Conservation (phyloP, 306 rosid genomes). For the Lathyrus sativus region DNA sequence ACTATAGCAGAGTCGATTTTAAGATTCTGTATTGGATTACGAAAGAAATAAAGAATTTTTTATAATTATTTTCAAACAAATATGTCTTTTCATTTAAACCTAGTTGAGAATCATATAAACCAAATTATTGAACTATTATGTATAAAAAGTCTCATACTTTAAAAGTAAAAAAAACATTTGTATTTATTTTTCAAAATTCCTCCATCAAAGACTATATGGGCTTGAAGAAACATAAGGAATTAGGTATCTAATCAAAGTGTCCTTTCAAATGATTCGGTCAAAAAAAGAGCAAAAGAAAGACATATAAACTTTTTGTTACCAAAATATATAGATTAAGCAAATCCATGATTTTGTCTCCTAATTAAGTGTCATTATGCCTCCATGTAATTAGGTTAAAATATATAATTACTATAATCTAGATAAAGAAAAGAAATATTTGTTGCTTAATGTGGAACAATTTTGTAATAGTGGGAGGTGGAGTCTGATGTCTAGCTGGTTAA, state of each 20-base stretch:
- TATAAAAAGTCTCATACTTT: not conserved
- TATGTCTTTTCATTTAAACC: not conserved
- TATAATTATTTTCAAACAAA: not conserved
- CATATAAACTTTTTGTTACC: slow-evolving; percentile 30
- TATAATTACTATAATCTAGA: slow-evolving; percentile 23
- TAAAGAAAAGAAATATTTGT: slow-evolving; percentile 30
- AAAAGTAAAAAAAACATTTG: not conserved
- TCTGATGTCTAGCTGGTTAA: slow-evolving; percentile 29
- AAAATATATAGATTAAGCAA: slow-evolving; percentile 26
- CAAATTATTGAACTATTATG: not conserved
- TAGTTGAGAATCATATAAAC: not conserved
- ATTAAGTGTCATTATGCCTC: slow-evolving; percentile 14
- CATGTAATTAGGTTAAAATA: slow-evolving; percentile 21
- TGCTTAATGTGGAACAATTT: slow-evolving; percentile 40
- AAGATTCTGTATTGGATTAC: not conserved
- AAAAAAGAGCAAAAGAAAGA: slow-evolving; percentile 33
- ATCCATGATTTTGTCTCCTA: slow-evolving; percentile 7
- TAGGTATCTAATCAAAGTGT: slow-evolving; percentile 43
- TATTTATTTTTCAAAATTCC: slow-evolving; percentile 5
- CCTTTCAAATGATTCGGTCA: slow-evolving; percentile 51
- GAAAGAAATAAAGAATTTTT: not conserved
- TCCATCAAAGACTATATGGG: slow-evolving; percentile 24
- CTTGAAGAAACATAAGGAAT: slow-evolving; percentile 39
- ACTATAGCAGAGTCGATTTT: no score
- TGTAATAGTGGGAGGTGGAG: slow-evolving; percentile 49